Percentiles rank a stretch among this genome's conserved stretches.
Evolutionary conservation across 805 yeast genomes (phyloP).

Genomic region (Kazachstania viticola): DNA sequence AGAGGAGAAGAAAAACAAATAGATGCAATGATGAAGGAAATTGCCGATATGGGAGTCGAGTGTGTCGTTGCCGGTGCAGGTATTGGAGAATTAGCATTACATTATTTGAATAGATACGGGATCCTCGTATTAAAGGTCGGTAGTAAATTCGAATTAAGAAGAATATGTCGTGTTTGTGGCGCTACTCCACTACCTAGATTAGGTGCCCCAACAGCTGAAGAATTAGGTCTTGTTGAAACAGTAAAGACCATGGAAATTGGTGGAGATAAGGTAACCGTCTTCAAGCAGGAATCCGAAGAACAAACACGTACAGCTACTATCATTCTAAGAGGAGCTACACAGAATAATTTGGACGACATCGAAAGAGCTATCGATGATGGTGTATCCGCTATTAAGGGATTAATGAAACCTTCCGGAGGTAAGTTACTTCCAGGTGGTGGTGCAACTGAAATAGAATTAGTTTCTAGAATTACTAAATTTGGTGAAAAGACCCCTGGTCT

Average conservation of each 20-base stretch:
- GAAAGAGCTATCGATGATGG: slow-evolving; percentile 98
- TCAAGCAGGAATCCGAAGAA: slow-evolving; percentile 58
- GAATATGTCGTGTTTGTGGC: slow-evolving; percentile 92
- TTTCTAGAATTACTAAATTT: slow-evolving; percentile 61
- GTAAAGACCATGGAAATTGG: slow-evolving; percentile 93
- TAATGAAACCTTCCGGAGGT: slow-evolving; percentile 67
- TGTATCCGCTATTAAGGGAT: slow-evolving; percentile 80
- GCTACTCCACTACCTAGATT: slow-evolving; percentile 91
- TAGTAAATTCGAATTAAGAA: slow-evolving; percentile 86
- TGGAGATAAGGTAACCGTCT: slow-evolving; percentile 91
- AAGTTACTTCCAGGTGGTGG: slow-evolving; percentile 93
- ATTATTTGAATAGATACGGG: slow-evolving; percentile 78
- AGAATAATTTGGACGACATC: slow-evolving; percentile 82
- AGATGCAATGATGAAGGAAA: slow-evolving; percentile 73
- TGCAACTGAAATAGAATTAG: slow-evolving; percentile 82
- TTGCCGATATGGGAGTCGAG: slow-evolving; percentile 71
- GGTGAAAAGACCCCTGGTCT: slow-evolving; percentile 94
- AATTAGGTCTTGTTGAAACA: slow-evolving; percentile 76
- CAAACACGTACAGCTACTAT: slow-evolving; percentile 81
- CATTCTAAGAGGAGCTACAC: slow-evolving; percentile 92
- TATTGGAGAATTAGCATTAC: slow-evolving; percentile 86
- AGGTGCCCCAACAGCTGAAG: slow-evolving; percentile 93
- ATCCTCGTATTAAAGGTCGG: slow-evolving; percentile 82
- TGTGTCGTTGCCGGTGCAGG: slow-evolving; percentile 93
- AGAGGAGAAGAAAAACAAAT: slow-evolving; percentile 94